These are phyloP conservation scores for Aspergillus ellipticus DNA, from an alignment of 495 filamentous ascomycete species.

Conservation along the genomic window DNA sequence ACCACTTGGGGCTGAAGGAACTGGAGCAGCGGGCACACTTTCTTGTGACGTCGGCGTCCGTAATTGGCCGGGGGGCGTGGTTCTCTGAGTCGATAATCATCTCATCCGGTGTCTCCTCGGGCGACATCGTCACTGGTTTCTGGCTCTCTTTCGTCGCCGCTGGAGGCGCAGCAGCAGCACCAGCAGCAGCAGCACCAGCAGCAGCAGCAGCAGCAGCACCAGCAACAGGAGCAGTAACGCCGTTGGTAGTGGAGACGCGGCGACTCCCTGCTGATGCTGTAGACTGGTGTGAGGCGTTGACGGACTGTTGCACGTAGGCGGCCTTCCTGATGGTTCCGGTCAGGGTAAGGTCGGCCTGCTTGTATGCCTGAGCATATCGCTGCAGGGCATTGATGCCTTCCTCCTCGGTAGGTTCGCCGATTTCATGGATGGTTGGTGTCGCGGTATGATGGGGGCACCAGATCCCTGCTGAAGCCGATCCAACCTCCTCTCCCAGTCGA, in stretches of 20 bases:
- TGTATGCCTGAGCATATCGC: conserved; percentile 80
- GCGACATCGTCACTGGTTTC: conserved; percentile 23
- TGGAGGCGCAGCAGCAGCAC: not conserved
- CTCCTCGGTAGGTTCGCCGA: conserved; percentile 65
- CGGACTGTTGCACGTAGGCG: conserved; percentile 55
- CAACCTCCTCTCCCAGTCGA: conserved; percentile 71
- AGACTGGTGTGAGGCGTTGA: conserved; percentile 31
- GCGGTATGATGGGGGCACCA: conserved; percentile 86
- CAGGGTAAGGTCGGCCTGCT: conserved; percentile 85
- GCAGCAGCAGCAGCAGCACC: not conserved
- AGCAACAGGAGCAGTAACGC: conserved; percentile 16
- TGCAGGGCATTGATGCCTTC: conserved; percentile 70
- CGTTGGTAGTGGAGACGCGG: conserved; percentile 38
- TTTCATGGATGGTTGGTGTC: conserved; percentile 67
- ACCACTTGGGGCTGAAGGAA: conserved; percentile 42
- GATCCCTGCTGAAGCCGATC: conserved; percentile 70
- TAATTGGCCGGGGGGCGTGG: conserved; percentile 14
- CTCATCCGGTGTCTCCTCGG: conserved; percentile 29
- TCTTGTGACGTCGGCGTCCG: conserved; percentile 20
- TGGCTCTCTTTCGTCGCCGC: conserved; percentile 27
- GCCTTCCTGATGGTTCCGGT: conserved; percentile 93
- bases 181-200: too few relatives aligned
- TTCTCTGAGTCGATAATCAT: conserved; percentile 38
- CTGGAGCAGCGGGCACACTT: conserved; percentile 40
- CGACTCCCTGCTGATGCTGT: conserved; percentile 24